Conservation (phyloP, 2,329 filamentous ascomycete genomes). For the Fusarium brachygibbosum region DNA sequence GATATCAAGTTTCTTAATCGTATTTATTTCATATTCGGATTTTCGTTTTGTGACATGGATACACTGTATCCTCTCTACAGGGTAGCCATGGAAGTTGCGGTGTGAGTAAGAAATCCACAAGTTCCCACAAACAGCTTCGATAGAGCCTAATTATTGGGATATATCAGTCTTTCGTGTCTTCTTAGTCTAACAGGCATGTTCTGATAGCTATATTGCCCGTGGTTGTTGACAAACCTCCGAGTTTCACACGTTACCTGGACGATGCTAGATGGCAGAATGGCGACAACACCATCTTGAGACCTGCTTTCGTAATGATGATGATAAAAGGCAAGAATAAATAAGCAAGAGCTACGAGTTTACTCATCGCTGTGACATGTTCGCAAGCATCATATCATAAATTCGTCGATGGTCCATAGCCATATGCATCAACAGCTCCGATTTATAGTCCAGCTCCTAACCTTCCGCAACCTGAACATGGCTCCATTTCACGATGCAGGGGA, state of each 20-base stretch:
- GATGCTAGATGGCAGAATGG: not conserved
- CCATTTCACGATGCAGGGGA: constrained; percentile 38
- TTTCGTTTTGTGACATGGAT: not conserved
- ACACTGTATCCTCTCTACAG: not conserved
- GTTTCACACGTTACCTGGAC: not conserved
- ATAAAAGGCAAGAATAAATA: not conserved
- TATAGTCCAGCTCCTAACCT: not conserved
- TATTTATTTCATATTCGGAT: not conserved
- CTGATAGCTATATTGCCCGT: not conserved
- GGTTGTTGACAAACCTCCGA: not conserved
- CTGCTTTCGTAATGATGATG: not conserved
- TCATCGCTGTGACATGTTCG: not conserved
- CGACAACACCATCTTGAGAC: not conserved
- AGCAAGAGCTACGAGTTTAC: not conserved
- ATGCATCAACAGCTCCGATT: not conserved
- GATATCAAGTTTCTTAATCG: not conserved
- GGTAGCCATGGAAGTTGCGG: constrained; percentile 8
- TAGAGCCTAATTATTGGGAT: not conserved
- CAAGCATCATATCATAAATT: not conserved
- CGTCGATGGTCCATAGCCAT: not conserved
- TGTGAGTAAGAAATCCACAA: constrained; percentile 9
- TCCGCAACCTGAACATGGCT: constrained; percentile 19
- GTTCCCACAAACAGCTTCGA: not conserved
- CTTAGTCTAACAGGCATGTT: not conserved
- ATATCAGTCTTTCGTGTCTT: not conserved